These are phyloP conservation scores for Lepiota brunneoincarnata DNA, from an alignment of 768 basidiomycete species.

Conservation along the genomic window DNA sequence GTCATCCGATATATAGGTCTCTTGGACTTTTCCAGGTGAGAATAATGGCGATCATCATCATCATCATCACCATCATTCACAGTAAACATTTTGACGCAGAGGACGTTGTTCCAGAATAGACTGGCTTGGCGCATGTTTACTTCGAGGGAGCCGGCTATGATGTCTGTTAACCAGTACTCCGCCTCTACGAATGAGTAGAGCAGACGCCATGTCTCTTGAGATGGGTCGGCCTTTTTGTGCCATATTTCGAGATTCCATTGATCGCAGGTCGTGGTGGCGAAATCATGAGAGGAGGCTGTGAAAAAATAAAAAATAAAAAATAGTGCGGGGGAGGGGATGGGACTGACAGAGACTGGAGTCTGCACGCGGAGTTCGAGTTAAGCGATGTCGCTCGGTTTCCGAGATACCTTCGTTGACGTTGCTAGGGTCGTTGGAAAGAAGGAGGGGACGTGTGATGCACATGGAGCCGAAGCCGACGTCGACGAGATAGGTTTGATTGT, in stretches of 20 bases:
- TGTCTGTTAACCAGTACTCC: constrained; percentile 25
- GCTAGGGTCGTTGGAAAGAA: constrained; percentile 18
- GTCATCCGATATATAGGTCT: constrained; percentile 19
- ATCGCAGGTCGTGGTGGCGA: neutral
- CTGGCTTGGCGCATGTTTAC: constrained; percentile 18
- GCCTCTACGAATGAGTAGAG: constrained; percentile 26
- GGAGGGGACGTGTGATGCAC: constrained; percentile 24
- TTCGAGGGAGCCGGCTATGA: constrained; percentile 20
- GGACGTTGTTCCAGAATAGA: constrained; percentile 24
- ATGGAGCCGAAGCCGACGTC: constrained; percentile 30
- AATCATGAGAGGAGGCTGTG: neutral
- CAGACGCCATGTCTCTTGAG: constrained; percentile 19
- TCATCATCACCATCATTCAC: constrained; percentile 21
- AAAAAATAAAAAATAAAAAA: neutral
- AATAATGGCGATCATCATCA: too few relatives aligned
- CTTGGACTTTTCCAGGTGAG: constrained; percentile 8
- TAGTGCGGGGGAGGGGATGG: too few relatives aligned
- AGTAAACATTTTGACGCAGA: constrained; percentile 20
- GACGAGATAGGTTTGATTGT: constrained; percentile 27
- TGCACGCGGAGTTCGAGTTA: neutral
- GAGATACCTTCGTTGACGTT: constrained; percentile 2
- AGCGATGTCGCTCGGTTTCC: constrained; percentile 7
- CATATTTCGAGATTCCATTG: constrained; percentile 17
- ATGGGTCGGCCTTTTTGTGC: constrained; percentile 9
- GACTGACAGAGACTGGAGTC: neutral